Base-by-base conservation (phyloP, 2,329 filamentous ascomycete species). In the Aspergillus versicolor region DNA sequence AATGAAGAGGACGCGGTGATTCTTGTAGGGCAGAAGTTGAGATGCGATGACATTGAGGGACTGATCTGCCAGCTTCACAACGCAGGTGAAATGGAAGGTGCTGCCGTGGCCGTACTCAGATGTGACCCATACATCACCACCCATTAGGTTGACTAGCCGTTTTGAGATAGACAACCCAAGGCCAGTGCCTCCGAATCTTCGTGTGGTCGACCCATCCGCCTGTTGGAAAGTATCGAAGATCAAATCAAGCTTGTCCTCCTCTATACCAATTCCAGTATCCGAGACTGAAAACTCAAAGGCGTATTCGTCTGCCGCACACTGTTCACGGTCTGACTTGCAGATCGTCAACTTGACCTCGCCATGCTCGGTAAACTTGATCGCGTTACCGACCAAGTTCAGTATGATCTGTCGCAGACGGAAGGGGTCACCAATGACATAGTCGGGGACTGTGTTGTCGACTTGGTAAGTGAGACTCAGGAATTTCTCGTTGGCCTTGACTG, bases 191-290 rank as follows among this genome's bases (percentile, higher is more conserved):
- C 93, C 93, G 73, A 97, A 97, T 72, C 95, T 94, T 66, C 92
- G 86, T 2, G 93, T 97, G 74, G 95, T 97, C 34, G 92, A 97
- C 38, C 93, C 93, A 72, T 97, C 94, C 19, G 94, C 94, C 78
- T 97, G 94, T 75, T 97, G 93, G 86, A 97, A 97, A 0, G 93
- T 97, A 77, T 97, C 94, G 76, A 99, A 97, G 71, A 99, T 97
- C 63, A 97, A 82, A 71, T 96, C 92, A 52, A 97, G 84, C 79
- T 97, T 97, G 77, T 97, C 92, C 63, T 89, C 85, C 67, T 93
- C 91, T 67, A 97, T 97, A 67, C 94, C 94, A 68, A 97, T 99
- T 65, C 94, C 94, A 37, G 94, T 97, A 73, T 97, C 94, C 19
- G 90, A 90, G 34, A 99, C 94, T 54, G 93, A 88, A 75, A 97